Percentiles rank a stretch among this genome's conserved stretches.
Conservation (phyloP, 225 moss, liverwort and hornwort genomes). For the Polytrichum commune region DNA sequence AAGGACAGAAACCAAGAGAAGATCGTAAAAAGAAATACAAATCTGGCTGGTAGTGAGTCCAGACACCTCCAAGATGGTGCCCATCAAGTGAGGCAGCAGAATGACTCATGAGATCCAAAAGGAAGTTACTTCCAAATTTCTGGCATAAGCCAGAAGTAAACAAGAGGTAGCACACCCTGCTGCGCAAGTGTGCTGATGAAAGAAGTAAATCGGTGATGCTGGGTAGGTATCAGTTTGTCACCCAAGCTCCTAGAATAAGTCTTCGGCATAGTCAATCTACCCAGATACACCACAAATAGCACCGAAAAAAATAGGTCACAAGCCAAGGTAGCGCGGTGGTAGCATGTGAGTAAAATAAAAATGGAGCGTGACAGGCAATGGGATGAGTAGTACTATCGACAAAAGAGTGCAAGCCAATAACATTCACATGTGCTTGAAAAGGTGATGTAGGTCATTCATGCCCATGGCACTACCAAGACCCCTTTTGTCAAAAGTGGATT, state of each 20-base stretch:
- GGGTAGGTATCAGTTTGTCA: constrained; percentile 33
- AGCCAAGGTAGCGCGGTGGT: constrained; percentile 12
- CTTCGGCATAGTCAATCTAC: constrained; percentile 54
- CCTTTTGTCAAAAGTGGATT: constrained; percentile 18
- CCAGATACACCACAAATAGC: constrained; percentile 51
- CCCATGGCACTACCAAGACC: constrained; percentile 6
- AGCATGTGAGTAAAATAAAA: constrained; percentile 7
- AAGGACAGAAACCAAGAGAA: too few relatives aligned
- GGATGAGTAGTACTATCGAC: constrained; percentile 7
- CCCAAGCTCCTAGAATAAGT: constrained; percentile 43
- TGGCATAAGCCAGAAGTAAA: neutral
- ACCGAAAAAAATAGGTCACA: constrained; percentile 40
- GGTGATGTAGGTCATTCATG: constrained; percentile 6
- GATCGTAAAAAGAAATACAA: too few relatives aligned
- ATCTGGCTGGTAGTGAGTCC: too few relatives aligned
- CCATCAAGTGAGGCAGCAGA: too few relatives aligned
- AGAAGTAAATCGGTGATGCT: constrained; percentile 34
- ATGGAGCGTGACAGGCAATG: constrained; percentile 3
- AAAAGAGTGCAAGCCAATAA: constrained; percentile 4
- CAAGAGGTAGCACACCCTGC: constrained; percentile 10
- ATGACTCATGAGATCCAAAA: neutral
- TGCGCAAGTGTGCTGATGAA: constrained; percentile 33
- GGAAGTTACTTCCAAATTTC: neutral
- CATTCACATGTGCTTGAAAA: constrained; percentile 23
- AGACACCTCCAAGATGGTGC: too few relatives aligned